A percentile compares a stretch with the other conserved stretches of the same genome.
Evolutionary conservation across 768 basidiomycete species (phyloP).

Genomic region (Russula griseocarnosa): DNA sequence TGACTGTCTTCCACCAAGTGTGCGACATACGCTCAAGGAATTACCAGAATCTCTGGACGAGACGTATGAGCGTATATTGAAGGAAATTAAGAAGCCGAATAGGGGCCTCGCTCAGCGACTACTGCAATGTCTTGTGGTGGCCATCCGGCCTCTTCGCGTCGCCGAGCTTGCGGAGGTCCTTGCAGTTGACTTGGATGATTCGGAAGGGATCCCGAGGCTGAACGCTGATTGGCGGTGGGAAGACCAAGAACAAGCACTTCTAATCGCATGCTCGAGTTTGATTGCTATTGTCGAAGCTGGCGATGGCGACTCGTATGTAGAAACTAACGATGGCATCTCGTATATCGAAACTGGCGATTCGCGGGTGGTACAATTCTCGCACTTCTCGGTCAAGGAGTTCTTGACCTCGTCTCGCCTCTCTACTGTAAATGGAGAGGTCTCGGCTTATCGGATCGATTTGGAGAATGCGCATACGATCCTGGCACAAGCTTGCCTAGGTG

Average conservation of each 20-base stretch:
- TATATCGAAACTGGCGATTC: not conserved
- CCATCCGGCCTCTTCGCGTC: conserved; percentile 1
- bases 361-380: not conserved
- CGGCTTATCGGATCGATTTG: no score
- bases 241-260: not conserved
- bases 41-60: not conserved
- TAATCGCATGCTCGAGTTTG: not conserved
- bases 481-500: not conserved
- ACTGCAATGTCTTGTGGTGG: not conserved
- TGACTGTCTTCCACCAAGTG: not conserved
- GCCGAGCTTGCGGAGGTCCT: not conserved
- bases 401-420: not conserved
- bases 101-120: not conserved
- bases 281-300: not conserved
- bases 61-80: not conserved
- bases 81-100: not conserved
- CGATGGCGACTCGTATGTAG: no score
- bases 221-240: not conserved
- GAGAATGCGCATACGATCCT: not conserved
- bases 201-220: not conserved
- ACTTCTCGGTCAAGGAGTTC: not conserved
- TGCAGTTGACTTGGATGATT: not conserved
- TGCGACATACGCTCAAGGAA: not conserved
- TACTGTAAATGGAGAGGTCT: no score
- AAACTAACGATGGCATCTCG: no score